A percentile compares a stretch with the other conserved stretches of the same genome.
phyloP scores from a whole-genome alignment of 192 early-diverging fungal genomes.

The Backusella westeae region DNA sequence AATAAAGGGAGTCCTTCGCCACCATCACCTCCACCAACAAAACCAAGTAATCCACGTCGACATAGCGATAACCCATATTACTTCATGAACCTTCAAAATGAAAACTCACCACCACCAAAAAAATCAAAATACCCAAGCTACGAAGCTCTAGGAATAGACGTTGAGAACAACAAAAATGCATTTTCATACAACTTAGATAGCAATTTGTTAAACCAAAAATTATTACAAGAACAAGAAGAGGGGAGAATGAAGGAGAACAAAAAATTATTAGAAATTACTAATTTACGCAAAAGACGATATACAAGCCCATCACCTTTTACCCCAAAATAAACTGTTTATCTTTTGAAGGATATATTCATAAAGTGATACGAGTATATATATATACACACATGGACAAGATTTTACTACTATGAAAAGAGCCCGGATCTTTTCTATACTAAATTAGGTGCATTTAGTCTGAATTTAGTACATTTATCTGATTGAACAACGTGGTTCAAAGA shows the following conservation, averaged over 20 bases:
- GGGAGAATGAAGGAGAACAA: not conserved
- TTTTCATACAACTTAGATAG: not conserved
- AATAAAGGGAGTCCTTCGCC: not conserved
- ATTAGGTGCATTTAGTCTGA: not conserved
- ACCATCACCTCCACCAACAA: not conserved
- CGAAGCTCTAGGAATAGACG: not conserved
- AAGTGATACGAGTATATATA: too few species aligned
- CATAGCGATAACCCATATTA: constrained; percentile 6
- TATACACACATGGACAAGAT: too few species aligned
- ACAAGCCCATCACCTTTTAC: not conserved
- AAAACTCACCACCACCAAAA: not conserved
- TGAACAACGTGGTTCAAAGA: not conserved
- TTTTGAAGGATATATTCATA: not conserved
- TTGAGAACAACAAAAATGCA: not conserved
- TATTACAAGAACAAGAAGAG: not conserved
- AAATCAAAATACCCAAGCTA: not conserved
- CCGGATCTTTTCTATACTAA: not conserved
- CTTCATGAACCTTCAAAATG: not conserved
- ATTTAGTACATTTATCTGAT: not conserved
- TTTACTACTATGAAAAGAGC: too few species aligned
- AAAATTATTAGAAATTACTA: not conserved
- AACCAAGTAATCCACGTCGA: not conserved
- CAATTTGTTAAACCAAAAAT: not conserved
- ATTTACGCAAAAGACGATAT: not conserved
- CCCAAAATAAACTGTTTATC: not conserved